Conservation (phyloP, 2,329 filamentous ascomycete genomes). For the Penicillium hordei region DNA sequence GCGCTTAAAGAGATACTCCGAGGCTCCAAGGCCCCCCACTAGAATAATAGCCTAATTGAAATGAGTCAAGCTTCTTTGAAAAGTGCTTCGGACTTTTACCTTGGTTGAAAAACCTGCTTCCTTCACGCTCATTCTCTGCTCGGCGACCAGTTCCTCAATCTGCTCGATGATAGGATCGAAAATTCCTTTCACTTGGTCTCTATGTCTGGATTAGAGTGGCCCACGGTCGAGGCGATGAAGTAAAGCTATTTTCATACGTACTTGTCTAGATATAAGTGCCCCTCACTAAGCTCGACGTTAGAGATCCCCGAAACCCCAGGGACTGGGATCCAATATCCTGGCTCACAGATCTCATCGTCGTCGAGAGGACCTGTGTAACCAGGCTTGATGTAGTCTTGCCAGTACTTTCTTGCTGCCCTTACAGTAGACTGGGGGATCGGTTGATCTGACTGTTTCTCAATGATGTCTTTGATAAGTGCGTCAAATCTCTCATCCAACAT, state of each 20-base stretch:
- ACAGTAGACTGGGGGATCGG: constrained; percentile 25
- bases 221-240: background rate
- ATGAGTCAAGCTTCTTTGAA: background rate
- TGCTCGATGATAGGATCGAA: constrained; percentile 32
- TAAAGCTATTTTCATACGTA: constrained; percentile 5
- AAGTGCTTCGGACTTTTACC: background rate
- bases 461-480: constrained; percentile 22
- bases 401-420: constrained; percentile 30
- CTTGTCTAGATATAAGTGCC: constrained; percentile 21
- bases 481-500: constrained; percentile 33
- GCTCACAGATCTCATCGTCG: constrained; percentile 26
- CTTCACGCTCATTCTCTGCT: constrained; percentile 19
- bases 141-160: constrained; percentile 26
- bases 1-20: constrained; percentile 35
- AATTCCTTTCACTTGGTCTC: constrained; percentile 24
- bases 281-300: constrained; percentile 20
- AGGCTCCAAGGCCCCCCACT: constrained; percentile 43
- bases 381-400: constrained; percentile 34
- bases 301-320: constrained; percentile 25
- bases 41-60: constrained; percentile 33
- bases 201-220: constrained; percentile 1
- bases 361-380: constrained; percentile 20
- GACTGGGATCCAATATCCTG: constrained; percentile 25
- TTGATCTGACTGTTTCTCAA: constrained; percentile 30
- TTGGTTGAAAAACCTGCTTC: constrained; percentile 2